These are phyloP conservation scores for Falciphora oryzae DNA, from an alignment of 2,329 filamentous ascomycete genomes.

Conservation along the genomic window DNA sequence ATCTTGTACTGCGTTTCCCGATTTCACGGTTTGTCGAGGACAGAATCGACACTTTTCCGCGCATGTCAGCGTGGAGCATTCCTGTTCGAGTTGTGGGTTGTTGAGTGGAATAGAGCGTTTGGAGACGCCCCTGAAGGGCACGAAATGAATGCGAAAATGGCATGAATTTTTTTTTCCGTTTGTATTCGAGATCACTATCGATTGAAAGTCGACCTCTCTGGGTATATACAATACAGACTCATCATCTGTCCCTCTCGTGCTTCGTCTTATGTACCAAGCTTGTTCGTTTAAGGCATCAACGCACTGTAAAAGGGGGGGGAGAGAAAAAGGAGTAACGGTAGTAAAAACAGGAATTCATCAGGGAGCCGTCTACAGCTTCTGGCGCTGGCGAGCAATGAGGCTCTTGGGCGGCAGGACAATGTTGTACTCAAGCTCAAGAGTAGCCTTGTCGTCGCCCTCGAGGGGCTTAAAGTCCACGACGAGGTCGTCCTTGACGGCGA, in stretches of 20 bases:
- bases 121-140: not conserved
- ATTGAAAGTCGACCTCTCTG: not conserved
- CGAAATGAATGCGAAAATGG: not conserved
- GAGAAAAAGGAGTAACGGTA: not conserved
- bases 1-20: not conserved
- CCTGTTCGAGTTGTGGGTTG: not conserved
- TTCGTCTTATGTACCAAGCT: not conserved
- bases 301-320: not conserved
- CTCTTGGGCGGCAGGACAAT: constrained; percentile 27
- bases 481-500: constrained; percentile 33
- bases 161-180: not conserved
- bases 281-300: not conserved
- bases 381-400: not conserved
- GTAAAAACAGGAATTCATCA: no score
- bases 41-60: not conserved
- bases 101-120: not conserved
- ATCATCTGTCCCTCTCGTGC: not conserved
- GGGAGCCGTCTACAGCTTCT: not conserved
- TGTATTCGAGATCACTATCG: not conserved
- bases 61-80: not conserved
- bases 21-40: not conserved
- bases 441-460: constrained; percentile 24
- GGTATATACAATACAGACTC: not conserved
- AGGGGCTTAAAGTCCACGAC: constrained; percentile 30
- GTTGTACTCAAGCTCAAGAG: constrained; percentile 32